Conservation (phyloP, 1,284 basidiomycete species). For the Ceratobasidium sp. region DNA sequence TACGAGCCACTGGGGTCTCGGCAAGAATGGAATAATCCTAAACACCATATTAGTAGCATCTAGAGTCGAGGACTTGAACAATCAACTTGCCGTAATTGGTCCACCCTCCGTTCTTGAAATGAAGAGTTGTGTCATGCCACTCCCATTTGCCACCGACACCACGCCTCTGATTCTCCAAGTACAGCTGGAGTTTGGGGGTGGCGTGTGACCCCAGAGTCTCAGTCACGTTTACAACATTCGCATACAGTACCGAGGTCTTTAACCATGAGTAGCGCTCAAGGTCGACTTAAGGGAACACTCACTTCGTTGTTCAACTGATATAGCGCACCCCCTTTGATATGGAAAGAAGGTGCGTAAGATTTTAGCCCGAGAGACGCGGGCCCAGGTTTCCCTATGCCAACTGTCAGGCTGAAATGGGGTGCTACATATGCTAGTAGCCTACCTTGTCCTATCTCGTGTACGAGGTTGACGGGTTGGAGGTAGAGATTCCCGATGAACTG, state of each 20-base stretch:
- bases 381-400: conserved; percentile 12
- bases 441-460: conserved; percentile 22
- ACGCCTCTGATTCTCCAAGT: conserved; percentile 23
- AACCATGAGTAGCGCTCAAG: too few species aligned
- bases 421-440: not conserved
- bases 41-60: not conserved
- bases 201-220: conserved; percentile 21
- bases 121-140: conserved; percentile 35
- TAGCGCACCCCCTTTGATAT: conserved; percentile 24
- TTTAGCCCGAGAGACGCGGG: conserved; percentile 33
- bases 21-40: conserved; percentile 36
- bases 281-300: not conserved
- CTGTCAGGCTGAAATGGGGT: not conserved
- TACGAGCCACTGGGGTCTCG: conserved; percentile 19
- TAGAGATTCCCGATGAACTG: conserved; percentile 34
- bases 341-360: conserved; percentile 31
- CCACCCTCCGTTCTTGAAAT: conserved; percentile 33
- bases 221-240: conserved; percentile 32
- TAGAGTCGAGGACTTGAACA: not conserved
- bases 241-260: conserved; percentile 33
- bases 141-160: conserved; percentile 26
- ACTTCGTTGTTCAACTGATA: conserved; percentile 36
- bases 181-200: conserved; percentile 29
- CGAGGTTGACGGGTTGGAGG: conserved; percentile 21
- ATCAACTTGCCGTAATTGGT: not conserved